Conservation (phyloP, 176 grass and related monocot species). For the Secale cereale region DNA sequence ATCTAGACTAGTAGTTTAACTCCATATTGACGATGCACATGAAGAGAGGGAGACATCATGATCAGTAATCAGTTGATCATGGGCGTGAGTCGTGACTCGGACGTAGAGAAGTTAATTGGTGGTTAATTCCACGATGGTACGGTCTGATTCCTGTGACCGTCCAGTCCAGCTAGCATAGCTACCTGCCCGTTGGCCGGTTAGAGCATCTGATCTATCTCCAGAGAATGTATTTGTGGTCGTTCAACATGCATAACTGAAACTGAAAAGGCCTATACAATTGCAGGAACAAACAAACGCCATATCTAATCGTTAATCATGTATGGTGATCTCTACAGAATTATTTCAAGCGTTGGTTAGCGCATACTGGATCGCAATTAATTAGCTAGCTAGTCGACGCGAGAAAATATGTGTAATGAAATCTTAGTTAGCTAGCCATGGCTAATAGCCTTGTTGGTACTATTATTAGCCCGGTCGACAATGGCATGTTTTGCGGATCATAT, state of each 20-base stretch:
- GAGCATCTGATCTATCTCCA: neutral
- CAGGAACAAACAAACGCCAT: neutral
- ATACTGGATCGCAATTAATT: neutral
- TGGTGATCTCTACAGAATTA: neutral
- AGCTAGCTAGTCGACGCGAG: neutral
- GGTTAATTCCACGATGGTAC: no score
- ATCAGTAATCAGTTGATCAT: no score
- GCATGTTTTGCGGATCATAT: conserved; percentile 17
- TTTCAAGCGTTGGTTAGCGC: neutral
- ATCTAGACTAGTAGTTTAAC: no score
- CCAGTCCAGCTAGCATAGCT: neutral
- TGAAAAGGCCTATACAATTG: neutral
- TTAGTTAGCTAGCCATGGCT: neutral
- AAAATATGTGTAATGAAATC: neutral
- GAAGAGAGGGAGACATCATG: no score
- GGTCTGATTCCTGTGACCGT: no score
- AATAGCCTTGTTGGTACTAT: neutral
- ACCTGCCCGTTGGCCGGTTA: neutral
- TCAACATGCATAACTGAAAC: neutral
- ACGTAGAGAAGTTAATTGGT: no score
- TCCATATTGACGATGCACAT: no score
- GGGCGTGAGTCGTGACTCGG: neutral
- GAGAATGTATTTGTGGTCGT: neutral
- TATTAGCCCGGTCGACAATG: neutral
- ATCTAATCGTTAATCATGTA: neutral